These are phyloP conservation scores for Lepiota brunneoincarnata DNA, from an alignment of 768 basidiomycete species.

Conservation along the genomic window DNA sequence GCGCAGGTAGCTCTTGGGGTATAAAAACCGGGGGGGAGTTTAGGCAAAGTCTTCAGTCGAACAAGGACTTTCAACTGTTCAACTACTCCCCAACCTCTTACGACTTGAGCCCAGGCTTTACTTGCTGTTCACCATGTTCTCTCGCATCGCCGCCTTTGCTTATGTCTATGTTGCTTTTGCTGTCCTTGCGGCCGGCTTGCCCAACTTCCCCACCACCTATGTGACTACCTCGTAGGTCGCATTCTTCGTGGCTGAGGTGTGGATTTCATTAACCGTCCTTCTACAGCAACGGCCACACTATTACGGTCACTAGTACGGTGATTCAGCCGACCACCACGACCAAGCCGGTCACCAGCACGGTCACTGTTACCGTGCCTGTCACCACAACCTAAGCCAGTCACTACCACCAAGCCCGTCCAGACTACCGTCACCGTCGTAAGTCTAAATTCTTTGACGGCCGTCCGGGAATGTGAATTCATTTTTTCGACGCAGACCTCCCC, in stretches of 20 bases:
- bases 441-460: not conserved
- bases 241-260: not conserved
- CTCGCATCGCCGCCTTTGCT: conserved; percentile 20
- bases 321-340: conserved; percentile 5
- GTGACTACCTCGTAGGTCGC: conserved; percentile 5
- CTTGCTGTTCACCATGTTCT: conserved; percentile 21
- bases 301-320: conserved; percentile 16
- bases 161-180: conserved; percentile 22
- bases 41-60: conserved; percentile 16
- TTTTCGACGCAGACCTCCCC: conserved; percentile 16
- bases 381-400: conserved; percentile 14
- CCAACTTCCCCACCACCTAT: conserved; percentile 16
- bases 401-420: conserved; percentile 14
- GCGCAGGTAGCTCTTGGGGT: not conserved
- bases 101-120: too few relatives aligned
- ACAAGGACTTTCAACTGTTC: conserved; percentile 16
- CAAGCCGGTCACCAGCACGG: conserved; percentile 14
- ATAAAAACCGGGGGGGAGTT: conserved; percentile 12
- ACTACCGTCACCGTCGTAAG: conserved; percentile 13
- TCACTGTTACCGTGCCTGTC: conserved; percentile 4
- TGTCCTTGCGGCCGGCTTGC: conserved; percentile 26
- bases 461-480: not conserved
- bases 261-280: not conserved
- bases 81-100: conserved; percentile 1
- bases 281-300: conserved; percentile 5